Percentiles rank a stretch among this genome's conserved stretches.
These are phyloP conservation scores for Meredithiella fracta DNA, from an alignment of 2,329 filamentous ascomycete species.

Conservation along the genomic window DNA sequence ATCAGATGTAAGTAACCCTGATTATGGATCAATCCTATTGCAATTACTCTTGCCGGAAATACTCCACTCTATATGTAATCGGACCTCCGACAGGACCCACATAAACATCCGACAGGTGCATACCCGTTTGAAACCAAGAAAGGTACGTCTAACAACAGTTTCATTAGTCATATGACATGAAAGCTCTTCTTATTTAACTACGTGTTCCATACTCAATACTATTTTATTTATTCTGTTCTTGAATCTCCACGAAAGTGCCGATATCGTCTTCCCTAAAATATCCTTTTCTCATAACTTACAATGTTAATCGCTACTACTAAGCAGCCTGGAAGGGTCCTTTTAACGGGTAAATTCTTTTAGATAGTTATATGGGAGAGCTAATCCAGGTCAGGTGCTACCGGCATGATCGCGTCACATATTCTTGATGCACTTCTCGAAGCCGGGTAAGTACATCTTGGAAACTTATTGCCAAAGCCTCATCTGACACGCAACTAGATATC, in stretches of 20 bases:
- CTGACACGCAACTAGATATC: background rate
- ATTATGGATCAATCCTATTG: too few relatives aligned
- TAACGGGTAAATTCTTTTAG: constrained; percentile 3
- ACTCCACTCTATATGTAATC: background rate
- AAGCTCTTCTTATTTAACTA: too few relatives aligned
- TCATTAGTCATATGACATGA: too few relatives aligned
- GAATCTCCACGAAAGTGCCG: too few relatives aligned
- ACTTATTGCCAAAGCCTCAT: background rate
- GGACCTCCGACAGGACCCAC: background rate
- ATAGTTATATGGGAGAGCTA: too few relatives aligned
- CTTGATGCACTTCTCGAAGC: constrained; percentile 28
- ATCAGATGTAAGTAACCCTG: too few relatives aligned
- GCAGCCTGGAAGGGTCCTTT: background rate
- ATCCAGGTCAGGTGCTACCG: constrained; percentile 27
- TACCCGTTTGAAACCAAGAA: too few relatives aligned
- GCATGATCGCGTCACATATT: constrained; percentile 38
- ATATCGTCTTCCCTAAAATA: too few relatives aligned
- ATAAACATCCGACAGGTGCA: too few relatives aligned
- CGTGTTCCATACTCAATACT: too few relatives aligned
- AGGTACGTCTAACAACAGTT: too few relatives aligned
- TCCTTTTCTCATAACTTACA: background rate
- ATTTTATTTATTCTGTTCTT: too few relatives aligned
- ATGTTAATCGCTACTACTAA: background rate
- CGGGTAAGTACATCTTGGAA: constrained; percentile 6
- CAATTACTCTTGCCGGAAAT: background rate